These are phyloP conservation scores for Ceratocystis cubensis DNA, from an alignment of 2,329 filamentous ascomycete genomes.

Conservation along the genomic window DNA sequence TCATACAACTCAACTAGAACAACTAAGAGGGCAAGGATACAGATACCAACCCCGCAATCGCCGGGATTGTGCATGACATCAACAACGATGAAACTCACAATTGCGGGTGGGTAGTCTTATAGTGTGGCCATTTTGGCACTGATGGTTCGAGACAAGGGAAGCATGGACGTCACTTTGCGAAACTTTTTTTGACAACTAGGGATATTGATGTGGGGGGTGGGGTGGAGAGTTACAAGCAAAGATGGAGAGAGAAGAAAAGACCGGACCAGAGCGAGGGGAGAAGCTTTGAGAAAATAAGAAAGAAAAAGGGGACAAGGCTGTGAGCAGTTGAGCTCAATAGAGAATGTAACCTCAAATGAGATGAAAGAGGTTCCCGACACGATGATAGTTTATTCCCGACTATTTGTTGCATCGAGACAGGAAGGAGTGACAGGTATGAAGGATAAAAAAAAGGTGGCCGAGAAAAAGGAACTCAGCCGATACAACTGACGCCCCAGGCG, in stretches of 20 bases:
- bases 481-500: conserved; percentile 21
- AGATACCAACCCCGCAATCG: conserved; percentile 9
- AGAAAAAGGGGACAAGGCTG: conserved; percentile 1
- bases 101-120: conserved; percentile 7
- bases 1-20: not conserved
- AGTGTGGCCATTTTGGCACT: conserved; percentile 12
- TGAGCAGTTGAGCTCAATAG: not conserved
- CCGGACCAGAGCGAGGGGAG: not conserved
- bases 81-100: conserved; percentile 10
- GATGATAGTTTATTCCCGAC: not conserved
- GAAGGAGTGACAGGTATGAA: not conserved
- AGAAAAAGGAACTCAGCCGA: not conserved
- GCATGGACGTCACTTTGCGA: conserved; percentile 6
- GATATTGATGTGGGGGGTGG: not conserved
- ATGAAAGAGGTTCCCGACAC: not conserved
- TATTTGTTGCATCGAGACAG: not conserved
- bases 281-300: conserved; percentile 3
- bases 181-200: conserved; percentile 7
- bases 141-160: conserved; percentile 8
- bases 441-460: not conserved
- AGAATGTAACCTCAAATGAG: not conserved
- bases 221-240: not conserved
- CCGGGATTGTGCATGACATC: conserved; percentile 10
- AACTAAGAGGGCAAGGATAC: not conserved
- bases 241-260: not conserved